Conservation (phyloP, 2,329 filamentous ascomycete genomes). For the Colletotrichum sublineola region DNA sequence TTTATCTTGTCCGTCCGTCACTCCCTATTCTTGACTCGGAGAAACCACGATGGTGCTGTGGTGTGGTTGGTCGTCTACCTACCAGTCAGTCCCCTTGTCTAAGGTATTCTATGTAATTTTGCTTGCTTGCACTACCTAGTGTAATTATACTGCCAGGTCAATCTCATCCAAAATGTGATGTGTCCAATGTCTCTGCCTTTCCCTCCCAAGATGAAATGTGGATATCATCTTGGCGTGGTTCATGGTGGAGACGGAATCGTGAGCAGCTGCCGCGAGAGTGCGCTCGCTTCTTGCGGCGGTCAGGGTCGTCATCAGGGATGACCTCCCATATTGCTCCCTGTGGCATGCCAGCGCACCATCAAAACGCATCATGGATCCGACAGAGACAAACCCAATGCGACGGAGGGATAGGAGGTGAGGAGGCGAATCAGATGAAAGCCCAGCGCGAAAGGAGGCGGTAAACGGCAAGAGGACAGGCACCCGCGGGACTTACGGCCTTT, state of each 20-base stretch:
- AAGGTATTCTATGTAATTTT: neutral
- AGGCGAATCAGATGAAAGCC: conserved; percentile 22
- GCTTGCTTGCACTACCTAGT: neutral
- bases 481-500: conserved; percentile 20
- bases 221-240: conserved; percentile 29
- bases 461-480: neutral
- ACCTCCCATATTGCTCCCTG: conserved; percentile 34
- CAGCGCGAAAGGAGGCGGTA: conserved; percentile 3
- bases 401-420: conserved; percentile 2
- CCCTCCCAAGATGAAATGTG: conserved; percentile 39
- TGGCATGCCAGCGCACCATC: conserved; percentile 37
- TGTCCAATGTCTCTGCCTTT: conserved; percentile 22
- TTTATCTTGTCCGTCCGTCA: neutral
- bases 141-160: conserved; percentile 1
- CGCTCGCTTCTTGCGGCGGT: conserved; percentile 28
- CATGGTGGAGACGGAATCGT: conserved; percentile 25
- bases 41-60: neutral
- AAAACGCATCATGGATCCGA: neutral
- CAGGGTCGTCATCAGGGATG: conserved; percentile 37
- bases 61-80: neutral
- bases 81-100: neutral
- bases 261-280: conserved; percentile 26
- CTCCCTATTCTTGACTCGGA: neutral
- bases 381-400: conserved; percentile 6
- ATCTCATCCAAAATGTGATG: neutral